Evolutionary conservation across 2,329 filamentous ascomycete genomes (phyloP), one percentile per base, ranked within the genome.

Genomic region (Penicillium palitans): DNA sequence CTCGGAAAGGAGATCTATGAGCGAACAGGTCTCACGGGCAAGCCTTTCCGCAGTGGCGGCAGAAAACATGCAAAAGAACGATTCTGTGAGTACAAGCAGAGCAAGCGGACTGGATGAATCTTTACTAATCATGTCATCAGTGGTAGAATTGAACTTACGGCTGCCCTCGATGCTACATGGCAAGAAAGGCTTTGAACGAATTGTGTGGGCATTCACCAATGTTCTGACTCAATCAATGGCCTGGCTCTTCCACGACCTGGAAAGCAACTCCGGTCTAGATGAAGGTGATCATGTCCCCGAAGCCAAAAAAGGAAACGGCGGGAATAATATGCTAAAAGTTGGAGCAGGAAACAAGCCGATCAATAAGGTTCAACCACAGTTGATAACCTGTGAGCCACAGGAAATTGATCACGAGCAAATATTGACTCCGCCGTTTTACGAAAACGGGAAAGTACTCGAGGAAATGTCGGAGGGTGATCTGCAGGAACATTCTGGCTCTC

Each of bases 1-100:
- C 81, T 98, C 27, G 89, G 91, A 62, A 91, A 88, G 65, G 87
- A 92, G 54, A 87, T 85, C 0, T 97, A 93, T 73, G 92, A 98
- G 74, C 84, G 88, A 48, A 87, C 89, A 47, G 95, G 95, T 0
- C 80, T 99, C 0, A 84, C 87, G 0, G 93, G 93, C 1, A 87
- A 86, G 62, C 83, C 89, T 0, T 77, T 86, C 24, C 78, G 80
- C 19, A 79, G 81, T 52, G 82, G 80, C 15, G 85, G 83, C 4
- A 80, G 81, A 62, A 88, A 86, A 66, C 85, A 88, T 66, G 74
- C 84, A 47, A 91, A 89, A 70, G 84, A 87, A 54, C 82, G 90
- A 74, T 98, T 90, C 83, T 72, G 91, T 95, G 81, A 49, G 75
- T 67, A n/a, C 44, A 40, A 33, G 6, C 37, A 24, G 31, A 21